Evolutionary conservation across 225 moss, liverwort and hornwort species (phyloP), one percentile per base, ranked within the genome.

Genomic region (Straminergon stramineum): DNA sequence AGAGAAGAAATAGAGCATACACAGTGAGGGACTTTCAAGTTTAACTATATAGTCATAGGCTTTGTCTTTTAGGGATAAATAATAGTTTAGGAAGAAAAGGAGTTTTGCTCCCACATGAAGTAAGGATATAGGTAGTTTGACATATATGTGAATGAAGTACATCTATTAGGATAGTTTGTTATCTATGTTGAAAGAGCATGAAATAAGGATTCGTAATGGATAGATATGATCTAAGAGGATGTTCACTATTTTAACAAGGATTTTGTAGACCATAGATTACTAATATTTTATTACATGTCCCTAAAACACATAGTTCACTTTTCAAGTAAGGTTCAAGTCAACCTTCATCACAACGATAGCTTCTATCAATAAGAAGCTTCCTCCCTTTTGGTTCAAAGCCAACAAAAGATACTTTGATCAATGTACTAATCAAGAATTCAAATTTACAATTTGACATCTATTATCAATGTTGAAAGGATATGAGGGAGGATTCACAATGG

Each of bases 331-430:
- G 11, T 55, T 37, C 24, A 23, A 56, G 14, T 56, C 6, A 35
- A 79, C 10, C 15, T 53, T 55, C 10, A 79, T 56, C 0, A 15
- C 1, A 35, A 0, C 0, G 0, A 3, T 37, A 56, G 16, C 3
- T 23, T 56, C 1, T 0, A 0, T 37, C 0, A 21, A 0, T 35
- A 1, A 16, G 2, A 53, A 78, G 23, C 6, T 34, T 55, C 9
- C 4, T 53, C 9, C 1, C 14, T 3, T 78, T 37, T 1, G 0
- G 0, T 75, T 31, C 11, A 75, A 19, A 75, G 7, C 1, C 0
- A 0, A 10, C 5, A 74, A 17, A 32, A 19, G 2, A 3, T 48
- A 20, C 7, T 32, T 11, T 31, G 32, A 19, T 75, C 0, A 51
- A 0, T 75, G 4, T 7, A 31, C 2, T 4, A 18, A 48, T 75